Evolutionary conservation across 148 eudicot genomes (phyloP).

Genomic region (Fagopyrum esculentum): DNA sequence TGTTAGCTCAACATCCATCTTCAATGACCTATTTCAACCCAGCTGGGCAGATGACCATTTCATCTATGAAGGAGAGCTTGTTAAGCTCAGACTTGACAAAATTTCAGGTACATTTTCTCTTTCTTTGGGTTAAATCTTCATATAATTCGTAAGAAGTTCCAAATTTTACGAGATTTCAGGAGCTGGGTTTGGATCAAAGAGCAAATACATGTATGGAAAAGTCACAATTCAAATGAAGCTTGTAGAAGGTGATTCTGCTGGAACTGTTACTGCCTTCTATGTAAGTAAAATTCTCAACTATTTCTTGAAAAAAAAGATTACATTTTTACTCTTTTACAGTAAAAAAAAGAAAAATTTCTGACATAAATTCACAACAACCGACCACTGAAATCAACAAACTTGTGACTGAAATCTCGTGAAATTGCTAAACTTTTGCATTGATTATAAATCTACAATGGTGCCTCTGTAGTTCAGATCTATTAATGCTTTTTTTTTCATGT

Average conservation of each 20-base stretch:
- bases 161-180: slow-evolving; percentile 31
- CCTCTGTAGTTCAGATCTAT: not conserved
- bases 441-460: no score
- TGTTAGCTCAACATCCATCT: slow-evolving; percentile 25
- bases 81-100: slow-evolving; percentile 69
- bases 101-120: slow-evolving; percentile 42
- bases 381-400: not conserved
- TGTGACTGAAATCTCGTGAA: slow-evolving; percentile 2
- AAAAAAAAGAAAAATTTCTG: not conserved
- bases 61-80: slow-evolving; percentile 47
- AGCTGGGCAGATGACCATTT: slow-evolving; percentile 65
- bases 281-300: slow-evolving; percentile 29
- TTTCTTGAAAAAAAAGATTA: not conserved
- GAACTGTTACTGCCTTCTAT: slow-evolving; percentile 85
- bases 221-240: slow-evolving; percentile 67
- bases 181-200: slow-evolving; percentile 83
- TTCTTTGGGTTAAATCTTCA: not conserved
- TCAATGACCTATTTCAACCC: slow-evolving; percentile 61
- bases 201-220: slow-evolving; percentile 82
- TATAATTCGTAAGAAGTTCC: not conserved
- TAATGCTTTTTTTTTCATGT: not conserved
- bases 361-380: not conserved
- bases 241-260: slow-evolving; percentile 86
- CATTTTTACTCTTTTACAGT: not conserved
- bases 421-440: slow-evolving; percentile 3